Evolutionary conservation across 768 basidiomycete species (phyloP), one percentile per base, ranked within the genome.

Genomic region (Chlorophyllum brunneum): DNA sequence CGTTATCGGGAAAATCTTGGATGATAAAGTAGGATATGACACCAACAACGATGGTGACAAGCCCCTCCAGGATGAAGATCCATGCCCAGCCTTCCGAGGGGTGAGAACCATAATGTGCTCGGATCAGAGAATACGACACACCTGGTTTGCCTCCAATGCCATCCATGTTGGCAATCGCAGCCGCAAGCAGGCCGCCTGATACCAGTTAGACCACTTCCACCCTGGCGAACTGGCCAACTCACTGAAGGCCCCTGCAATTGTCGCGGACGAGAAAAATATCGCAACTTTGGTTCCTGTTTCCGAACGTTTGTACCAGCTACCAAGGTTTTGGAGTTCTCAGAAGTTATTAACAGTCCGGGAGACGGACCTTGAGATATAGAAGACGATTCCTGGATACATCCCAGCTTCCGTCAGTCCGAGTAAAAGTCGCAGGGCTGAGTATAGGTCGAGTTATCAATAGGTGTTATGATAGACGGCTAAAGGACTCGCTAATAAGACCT

Each of bases 181-280:
- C 80, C 15, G 85, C 83, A 30, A 87, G 68, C 8, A 83, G 73
- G 23, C 85, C 84, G 59, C 82, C 83, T 83, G 23, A 11, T 7
- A 7, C 47, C 9, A 49, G 44, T 44, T 26, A 40, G 23, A 31
- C 9, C 9, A 13, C 1, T 22, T 5, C 31, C n/a, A 22, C 4
- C 18, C 8, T 15, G 10, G 38, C 5, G 5, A n/a, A 26, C 45
- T 8, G 39, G 9, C 1, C 16, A 34, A 62, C 74, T 46, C 47
- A 83, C 85, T 82, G 65, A 88, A 88, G 11, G 85, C 86, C 20
- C 89, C 90, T 4, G 88, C 81, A 24, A 86, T 74, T 0, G 89
- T 91, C 1, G 88, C 87, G 24, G 88, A 85, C 2, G 85, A 82
- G 67, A 90, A 91, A 70, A 93, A 93, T 13, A 85, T 54, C 0